Base-by-base conservation (phyloP, 2,329 filamentous ascomycete species). In the Calonectria hongkongensis region DNA sequence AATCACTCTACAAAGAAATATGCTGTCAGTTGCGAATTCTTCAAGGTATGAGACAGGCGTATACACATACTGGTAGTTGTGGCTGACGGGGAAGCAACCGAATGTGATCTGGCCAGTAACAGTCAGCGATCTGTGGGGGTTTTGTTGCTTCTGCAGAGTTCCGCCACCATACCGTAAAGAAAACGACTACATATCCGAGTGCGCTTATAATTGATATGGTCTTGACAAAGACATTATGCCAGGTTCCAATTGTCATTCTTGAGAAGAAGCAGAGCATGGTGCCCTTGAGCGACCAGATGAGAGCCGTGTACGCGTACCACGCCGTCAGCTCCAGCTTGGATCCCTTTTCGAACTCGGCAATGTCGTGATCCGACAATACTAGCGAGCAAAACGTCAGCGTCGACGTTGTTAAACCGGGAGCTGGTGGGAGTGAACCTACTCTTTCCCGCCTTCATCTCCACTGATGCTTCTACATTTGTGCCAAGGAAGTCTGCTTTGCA, bases 271-370 rank as follows among this genome's bases (percentile, higher is more conserved):
- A 81, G 4, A 82, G 39, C 75, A 82, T 73, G 0, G 76, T 81
- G 5, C 79, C 81, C 45, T 82, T 82, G 3, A 82, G 73, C 4
- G 72, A 81, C 83, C 83, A 86, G 9, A 85, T 80, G 0, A 85
- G 79, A 0, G 81, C 79, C 0, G 83, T 82, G 48, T 86, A 86
- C 8, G 79, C 79, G 33, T 85, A 86, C 85, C 85, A 86, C 0
- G 84, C 85, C 0, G 81, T 70, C 13, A 86, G 75, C 60, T 86
- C 77, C 7, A 84, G 75, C 25, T 84, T 84, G 0, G 83, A 85
- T 1, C 85, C 85, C n/a, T 76, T 68, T 0, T 68, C 71, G 18
- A 83, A 78, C 2, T 82, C 76, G 2, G 70, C 50, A 4, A 84
- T 76, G 8, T 86, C 81, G 0, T 67, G 54, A 0, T 76, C 41